phyloP scores from a whole-genome alignment of 2,329 filamentous ascomycete genomes.

The Aspergillus felis region DNA sequence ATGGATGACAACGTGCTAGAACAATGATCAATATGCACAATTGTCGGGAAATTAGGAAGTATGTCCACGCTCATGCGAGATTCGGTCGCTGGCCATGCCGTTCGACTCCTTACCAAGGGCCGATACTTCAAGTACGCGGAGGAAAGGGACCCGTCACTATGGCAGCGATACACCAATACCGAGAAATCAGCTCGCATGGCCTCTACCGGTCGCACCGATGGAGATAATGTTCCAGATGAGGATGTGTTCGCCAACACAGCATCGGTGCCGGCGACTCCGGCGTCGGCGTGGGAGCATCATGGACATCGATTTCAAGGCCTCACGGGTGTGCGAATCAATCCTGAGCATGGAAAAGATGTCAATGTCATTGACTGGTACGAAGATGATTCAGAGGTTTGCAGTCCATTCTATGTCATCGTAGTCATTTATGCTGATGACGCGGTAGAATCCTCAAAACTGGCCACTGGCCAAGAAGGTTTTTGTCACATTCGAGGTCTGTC shows the following conservation, averaged over 20 bases:
- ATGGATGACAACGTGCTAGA: too few relatives aligned
- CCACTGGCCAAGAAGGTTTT: slow-evolving; percentile 39
- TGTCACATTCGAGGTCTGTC: slow-evolving; percentile 45
- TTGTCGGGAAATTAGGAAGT: too few relatives aligned
- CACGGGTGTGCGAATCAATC: slow-evolving; percentile 44
- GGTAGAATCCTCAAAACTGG: slow-evolving; percentile 46
- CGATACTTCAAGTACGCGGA: slow-evolving; percentile 44
- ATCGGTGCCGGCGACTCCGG: slow-evolving; percentile 7
- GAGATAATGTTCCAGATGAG: slow-evolving; percentile 34
- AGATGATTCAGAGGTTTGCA: slow-evolving; percentile 41
- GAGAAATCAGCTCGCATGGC: slow-evolving; percentile 50
- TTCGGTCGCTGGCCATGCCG: slow-evolving; percentile 37
- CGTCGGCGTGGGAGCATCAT: slow-evolving; percentile 16
- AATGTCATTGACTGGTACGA: slow-evolving; percentile 51
- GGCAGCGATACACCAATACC: slow-evolving; percentile 47
- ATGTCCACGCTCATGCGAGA: slow-evolving; percentile 41
- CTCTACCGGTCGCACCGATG: slow-evolving; percentile 31
- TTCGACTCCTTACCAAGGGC: slow-evolving; percentile 38
- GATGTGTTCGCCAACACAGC: slow-evolving; percentile 19
- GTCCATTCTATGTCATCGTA: slow-evolving; percentile 10
- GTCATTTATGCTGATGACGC: too few relatives aligned
- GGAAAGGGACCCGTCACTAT: slow-evolving; percentile 49
- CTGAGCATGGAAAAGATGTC: slow-evolving; percentile 51
- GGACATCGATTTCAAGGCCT: slow-evolving; percentile 31
- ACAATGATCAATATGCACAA: too few relatives aligned